Evolutionary conservation across 2,329 filamentous ascomycete genomes (phyloP).

Genomic region (Chrysoporthe cubensis): DNA sequence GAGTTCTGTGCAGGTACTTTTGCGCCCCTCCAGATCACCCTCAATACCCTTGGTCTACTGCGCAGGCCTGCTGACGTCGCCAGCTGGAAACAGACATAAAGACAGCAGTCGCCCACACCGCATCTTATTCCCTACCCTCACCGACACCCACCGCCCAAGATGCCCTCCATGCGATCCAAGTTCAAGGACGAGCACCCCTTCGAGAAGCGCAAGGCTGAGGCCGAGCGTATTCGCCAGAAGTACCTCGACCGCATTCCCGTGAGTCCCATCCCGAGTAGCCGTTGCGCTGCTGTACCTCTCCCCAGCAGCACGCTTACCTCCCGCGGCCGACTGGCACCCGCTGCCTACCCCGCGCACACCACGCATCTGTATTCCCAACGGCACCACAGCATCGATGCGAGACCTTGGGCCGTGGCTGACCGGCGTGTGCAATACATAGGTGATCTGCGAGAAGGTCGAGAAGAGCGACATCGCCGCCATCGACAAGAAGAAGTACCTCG

Average conservation of each 20-base stretch:
- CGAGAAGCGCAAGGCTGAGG: constrained; percentile 99
- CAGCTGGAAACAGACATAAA: constrained; percentile 3
- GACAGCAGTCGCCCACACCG: constrained; percentile 22
- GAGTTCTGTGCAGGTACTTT: constrained; percentile 5
- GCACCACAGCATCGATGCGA: neutral
- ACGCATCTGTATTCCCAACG: neutral
- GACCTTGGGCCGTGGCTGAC: neutral
- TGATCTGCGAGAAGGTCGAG: constrained; percentile 99
- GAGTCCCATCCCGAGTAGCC: constrained; percentile 51
- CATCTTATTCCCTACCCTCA: constrained; percentile 22
- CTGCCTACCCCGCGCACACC: neutral
- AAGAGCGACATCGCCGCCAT: constrained; percentile 99
- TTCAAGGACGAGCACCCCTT: constrained; percentile 99
- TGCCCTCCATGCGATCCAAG: constrained; percentile 82
- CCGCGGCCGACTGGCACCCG: constrained; percentile 10
- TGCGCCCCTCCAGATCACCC: neutral
- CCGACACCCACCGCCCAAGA: constrained; percentile 21
- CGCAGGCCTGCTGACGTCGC: neutral
- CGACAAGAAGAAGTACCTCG: constrained; percentile 99
- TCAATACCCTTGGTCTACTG: neutral
- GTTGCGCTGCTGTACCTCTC: neutral
- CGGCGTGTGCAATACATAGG: constrained; percentile 54
- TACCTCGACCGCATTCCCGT: constrained; percentile 98
- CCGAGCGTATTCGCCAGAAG: constrained; percentile 98
- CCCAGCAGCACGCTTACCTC: neutral